A percentile compares a stretch with the other conserved stretches of the same genome.
Evolutionary conservation across 176 grass and related monocot species (phyloP).

Genomic region (Alloteropsis semialata): DNA sequence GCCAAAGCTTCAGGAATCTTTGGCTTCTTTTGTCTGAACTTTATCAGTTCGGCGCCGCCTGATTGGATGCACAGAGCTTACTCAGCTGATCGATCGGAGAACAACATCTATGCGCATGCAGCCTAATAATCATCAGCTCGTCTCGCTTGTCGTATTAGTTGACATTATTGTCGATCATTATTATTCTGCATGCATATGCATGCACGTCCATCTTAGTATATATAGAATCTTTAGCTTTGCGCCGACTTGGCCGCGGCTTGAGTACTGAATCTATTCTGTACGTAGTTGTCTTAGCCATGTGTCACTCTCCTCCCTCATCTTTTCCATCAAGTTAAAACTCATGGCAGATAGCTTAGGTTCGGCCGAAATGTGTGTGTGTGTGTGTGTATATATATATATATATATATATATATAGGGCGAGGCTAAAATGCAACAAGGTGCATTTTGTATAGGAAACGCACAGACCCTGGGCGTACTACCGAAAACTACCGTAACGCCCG

Average conservation of each 20-base stretch:
- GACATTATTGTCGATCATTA: neutral
- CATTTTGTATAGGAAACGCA: too few relatives aligned
- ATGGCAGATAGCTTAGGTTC: neutral
- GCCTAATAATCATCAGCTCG: neutral
- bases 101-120: neutral
- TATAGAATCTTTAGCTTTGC: neutral
- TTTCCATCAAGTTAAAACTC: neutral
- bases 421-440: too few relatives aligned
- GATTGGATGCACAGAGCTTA: neutral
- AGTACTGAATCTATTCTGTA: neutral
- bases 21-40: neutral
- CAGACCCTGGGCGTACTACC: too few relatives aligned
- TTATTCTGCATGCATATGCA: neutral
- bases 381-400: too few relatives aligned
- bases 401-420: too few relatives aligned
- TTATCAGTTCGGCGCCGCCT: neutral
- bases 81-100: neutral
- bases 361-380: neutral
- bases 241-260: neutral
- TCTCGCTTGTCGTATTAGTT: conserved; percentile 5
- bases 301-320: neutral
- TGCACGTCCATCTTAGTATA: neutral
- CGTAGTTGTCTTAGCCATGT: neutral
- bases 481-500: too few relatives aligned
- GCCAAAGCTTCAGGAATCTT: neutral